Percentiles rank a stretch among this genome's conserved stretches.
These are phyloP conservation scores for Solanum hybrid DNA, from an alignment of 305 asterid genomes.

Conservation along the genomic window DNA sequence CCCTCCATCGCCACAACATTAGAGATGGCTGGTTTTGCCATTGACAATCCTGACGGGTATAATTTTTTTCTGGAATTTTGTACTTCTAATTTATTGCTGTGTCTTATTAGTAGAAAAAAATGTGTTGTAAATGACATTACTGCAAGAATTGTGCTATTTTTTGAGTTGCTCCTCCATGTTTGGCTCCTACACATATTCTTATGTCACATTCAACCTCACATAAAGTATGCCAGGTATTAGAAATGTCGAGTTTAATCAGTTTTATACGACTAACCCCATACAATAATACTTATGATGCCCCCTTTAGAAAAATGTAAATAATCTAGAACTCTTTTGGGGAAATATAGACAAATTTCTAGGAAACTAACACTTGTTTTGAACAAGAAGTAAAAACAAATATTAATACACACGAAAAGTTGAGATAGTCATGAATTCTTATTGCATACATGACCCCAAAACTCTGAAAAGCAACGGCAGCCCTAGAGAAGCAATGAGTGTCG, in stretches of 20 bases:
- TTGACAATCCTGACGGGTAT: background rate
- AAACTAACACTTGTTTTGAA: background rate
- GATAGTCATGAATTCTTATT: background rate
- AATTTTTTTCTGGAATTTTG: background rate
- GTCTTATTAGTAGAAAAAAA: background rate
- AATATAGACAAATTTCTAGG: background rate
- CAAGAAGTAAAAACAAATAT: background rate
- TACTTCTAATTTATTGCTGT: background rate
- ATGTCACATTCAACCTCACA: background rate
- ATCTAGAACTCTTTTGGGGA: background rate
- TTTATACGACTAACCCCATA: background rate
- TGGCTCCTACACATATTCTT: background rate
- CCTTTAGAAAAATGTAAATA: background rate
- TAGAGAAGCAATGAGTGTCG: background rate
- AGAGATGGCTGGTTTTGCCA: background rate
- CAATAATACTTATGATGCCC: background rate
- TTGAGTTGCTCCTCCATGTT: background rate
- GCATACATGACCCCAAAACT: background rate
- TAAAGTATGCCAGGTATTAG: background rate
- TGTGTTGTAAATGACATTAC: background rate
- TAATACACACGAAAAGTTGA: too few species aligned
- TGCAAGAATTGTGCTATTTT: background rate
- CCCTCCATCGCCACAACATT: slow-evolving; percentile 14
- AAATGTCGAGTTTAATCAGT: background rate
- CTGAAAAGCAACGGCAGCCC: background rate